Base-by-base conservation (phyloP, 2,329 filamentous ascomycete species). In the Ascochyta fabae region DNA sequence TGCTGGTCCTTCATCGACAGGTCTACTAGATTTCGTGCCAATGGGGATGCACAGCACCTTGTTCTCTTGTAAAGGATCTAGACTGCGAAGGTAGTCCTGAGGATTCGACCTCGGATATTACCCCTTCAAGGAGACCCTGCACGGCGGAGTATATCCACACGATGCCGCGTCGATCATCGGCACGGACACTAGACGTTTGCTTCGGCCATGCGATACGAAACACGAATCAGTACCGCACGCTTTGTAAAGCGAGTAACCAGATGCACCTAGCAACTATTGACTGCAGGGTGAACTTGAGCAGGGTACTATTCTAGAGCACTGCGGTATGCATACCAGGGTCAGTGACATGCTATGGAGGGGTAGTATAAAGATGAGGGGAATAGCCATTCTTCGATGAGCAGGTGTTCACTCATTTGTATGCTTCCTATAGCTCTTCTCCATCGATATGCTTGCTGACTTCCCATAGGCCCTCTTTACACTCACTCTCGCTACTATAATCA, bases 371-470 rank as follows among this genome's bases (percentile, higher is more conserved):
- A 33, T 13, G 13, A 26, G 6, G 31, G 38, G n/a, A 26, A 19
- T 39, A 10, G 19, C 24, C 39, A 46, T 26, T 40, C 39, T 41
- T 31, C 15, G 40, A 41, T 23, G 12, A 57, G 48, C 36, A 58
- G 54, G 54, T 44, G 42, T 50, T 36, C 48, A 53, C 42, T 56
- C 47, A 39, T 56, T 56, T 27, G 53, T 56, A 56, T 27, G 53
- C 48, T 7, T n/a, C 24, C 47, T 35, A 52, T 39, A 36, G 27
- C 22, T 39, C 6, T 23, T n/a, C 40, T 35, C n/a, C 4, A 23
- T 47, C 13, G 7, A 36, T n/a, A 41, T 10, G 24, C 13, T 46
- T 23, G 50, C 59, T 66, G 27, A 66, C 35, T 26, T 35, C 16
- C 15, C 8, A 27, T 47, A 64, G 57, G 49, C 33, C 36, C 44